phyloP scores from a whole-genome alignment of 352 stramenopile genomes.

The Pythium rhizo-oryzae region DNA sequence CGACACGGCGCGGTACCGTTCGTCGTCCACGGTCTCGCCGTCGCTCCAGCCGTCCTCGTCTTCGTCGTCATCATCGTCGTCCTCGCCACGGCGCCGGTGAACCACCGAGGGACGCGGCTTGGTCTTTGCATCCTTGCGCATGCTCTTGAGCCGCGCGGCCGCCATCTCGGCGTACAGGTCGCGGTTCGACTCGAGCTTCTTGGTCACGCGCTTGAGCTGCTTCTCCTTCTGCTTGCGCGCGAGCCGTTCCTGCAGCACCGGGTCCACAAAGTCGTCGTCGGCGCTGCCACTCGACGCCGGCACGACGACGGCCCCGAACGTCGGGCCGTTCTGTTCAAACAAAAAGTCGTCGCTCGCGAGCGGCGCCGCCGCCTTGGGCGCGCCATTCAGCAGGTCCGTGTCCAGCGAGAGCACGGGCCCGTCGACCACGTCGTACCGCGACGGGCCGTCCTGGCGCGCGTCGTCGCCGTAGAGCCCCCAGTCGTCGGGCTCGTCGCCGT shows the following conservation, averaged over 20 bases:
- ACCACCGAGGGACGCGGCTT: constrained; percentile 38
- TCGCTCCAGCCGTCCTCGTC: constrained; percentile 18
- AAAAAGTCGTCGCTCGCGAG: constrained; percentile 58
- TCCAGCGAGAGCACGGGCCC: constrained; percentile 51
- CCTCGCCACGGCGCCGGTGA: constrained; percentile 32
- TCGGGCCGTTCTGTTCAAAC: constrained; percentile 55
- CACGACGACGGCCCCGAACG: constrained; percentile 57
- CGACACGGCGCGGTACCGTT: constrained; percentile 22
- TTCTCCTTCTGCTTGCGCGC: constrained; percentile 62
- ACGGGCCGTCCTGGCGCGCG: constrained; percentile 27
- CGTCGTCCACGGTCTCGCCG: constrained; percentile 4
- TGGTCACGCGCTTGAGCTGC: constrained; percentile 45
- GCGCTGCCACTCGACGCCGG: constrained; percentile 14
- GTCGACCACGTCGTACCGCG: constrained; percentile 53
- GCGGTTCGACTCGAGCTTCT: constrained; percentile 76
- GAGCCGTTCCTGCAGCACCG: constrained; percentile 41
- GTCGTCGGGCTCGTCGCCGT: constrained; percentile 44
- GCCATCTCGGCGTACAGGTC: constrained; percentile 78
- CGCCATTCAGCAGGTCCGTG: constrained; percentile 47
- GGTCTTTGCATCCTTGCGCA: constrained; percentile 66
- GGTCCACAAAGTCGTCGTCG: constrained; percentile 55
- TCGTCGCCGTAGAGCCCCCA: constrained; percentile 58
- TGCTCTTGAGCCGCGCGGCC: constrained; percentile 50
- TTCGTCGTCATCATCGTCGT: constrained; percentile 22
- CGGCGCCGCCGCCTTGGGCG: constrained; percentile 29